Base-by-base conservation (phyloP, 2,329 filamentous ascomycete species). In the Penicillium decumbens region DNA sequence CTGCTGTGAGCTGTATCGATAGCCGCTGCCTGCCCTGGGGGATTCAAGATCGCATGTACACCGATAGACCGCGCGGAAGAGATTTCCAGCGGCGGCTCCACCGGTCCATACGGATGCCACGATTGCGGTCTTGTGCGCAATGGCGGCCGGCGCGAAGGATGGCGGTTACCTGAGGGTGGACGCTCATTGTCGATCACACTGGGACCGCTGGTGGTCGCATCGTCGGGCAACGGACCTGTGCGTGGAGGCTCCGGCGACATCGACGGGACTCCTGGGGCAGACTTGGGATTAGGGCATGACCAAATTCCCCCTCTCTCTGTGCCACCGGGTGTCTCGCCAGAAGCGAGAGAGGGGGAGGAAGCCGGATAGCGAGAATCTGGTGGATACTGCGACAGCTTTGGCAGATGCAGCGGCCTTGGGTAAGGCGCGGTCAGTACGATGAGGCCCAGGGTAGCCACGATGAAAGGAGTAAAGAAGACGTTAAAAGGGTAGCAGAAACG, bases 21-120 rank as follows among this genome's bases (percentile, higher is more conserved):
- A n/a, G 55, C 30, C n/a, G 50, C 49, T 27, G 59, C 44, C 43
- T 65, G 64, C 20, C 64, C 53, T 4, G 69, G 61, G 9, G 66
- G 68, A 41, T 73, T 73, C 51, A 73, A 53, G 47, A 73, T 73
- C 9, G 70, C 61, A 49, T 70, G 68, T n/a, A 73, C 68, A 8
- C 67, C 70, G 52, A 72, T 67, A 24, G 69, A 65, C 35, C 70
- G 66, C 38, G 65, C 62, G 15, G 54, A 43, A 6, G 59, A 51
- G 13, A 62, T 53, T 41, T 63, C 61, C 53, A 68, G 42, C 10
- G 66, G 64, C n/a, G 65, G 67, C 44, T 71, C 67, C 46, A 66
- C 61, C 8, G 65, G 65, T 3, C 60, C 61, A 47, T 67, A 67
- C 38, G 65, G 68, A 54, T 67, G 65, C 68, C 67, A 71, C 54